phyloP scores from a whole-genome alignment of 1,284 basidiomycete species.

The Ustilago tritici region DNA sequence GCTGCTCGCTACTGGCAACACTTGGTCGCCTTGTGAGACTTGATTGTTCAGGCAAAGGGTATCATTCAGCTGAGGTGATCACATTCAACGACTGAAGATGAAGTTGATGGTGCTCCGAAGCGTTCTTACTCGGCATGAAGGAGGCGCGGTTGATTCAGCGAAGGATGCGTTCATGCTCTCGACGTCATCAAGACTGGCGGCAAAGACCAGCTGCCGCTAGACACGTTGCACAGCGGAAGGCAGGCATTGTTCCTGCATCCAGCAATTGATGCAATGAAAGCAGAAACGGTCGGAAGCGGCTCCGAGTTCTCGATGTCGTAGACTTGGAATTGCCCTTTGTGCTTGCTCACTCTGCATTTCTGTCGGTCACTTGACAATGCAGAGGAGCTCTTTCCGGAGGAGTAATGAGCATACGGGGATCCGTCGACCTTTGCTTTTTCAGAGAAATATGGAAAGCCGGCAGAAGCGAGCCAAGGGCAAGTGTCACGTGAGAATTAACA shows the following conservation, averaged over 20 bases:
- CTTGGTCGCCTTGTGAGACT: too few species aligned
- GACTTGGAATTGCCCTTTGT: too few species aligned
- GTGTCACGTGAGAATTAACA: neutral
- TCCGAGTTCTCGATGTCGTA: neutral
- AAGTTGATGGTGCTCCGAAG: slow-evolving; percentile 7
- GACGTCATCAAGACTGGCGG: neutral
- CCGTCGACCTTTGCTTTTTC: slow-evolving; percentile 13
- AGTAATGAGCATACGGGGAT: slow-evolving; percentile 3
- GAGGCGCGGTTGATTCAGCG: neutral
- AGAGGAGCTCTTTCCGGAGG: neutral
- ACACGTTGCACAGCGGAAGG: neutral
- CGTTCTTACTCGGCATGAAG: neutral
- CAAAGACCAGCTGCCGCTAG: neutral
- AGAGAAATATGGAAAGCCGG: neutral
- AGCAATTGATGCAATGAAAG: neutral
- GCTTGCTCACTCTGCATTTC: neutral
- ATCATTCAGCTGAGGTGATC: too few species aligned
- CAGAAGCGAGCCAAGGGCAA: neutral
- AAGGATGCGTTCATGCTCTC: slow-evolving; percentile 1
- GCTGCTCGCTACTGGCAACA: too few species aligned
- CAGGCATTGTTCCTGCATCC: slow-evolving; percentile 2
- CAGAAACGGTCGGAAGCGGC: neutral
- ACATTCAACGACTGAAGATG: neutral
- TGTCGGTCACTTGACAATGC: neutral
- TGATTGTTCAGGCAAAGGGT: too few species aligned